Base-by-base conservation (phyloP, 768 basidiomycete genomes). In the Nidularia sp. region DNA sequence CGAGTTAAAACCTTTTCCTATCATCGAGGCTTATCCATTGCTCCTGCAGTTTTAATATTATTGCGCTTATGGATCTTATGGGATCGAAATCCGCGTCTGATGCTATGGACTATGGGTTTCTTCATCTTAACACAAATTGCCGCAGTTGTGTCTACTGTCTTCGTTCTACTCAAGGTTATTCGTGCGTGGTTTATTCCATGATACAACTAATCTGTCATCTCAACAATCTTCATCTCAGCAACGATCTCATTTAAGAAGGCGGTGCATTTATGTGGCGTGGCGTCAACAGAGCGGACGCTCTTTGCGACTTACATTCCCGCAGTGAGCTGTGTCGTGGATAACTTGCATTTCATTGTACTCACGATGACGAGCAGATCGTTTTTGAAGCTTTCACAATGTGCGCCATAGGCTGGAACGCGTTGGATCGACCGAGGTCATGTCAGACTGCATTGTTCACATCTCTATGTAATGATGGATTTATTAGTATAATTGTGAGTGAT, bases 51-150 rank as follows among this genome's bases (percentile, higher is more conserved):
- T 53, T 62, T 74, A 18, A 59, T 75, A 8, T 56, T 75, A 34
- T 58, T 74, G n/a, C 67, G 70, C 1, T 31, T 74, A 6, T 75
- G 74, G 74, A 57, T 68, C 22, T 55, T 73, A 4, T 73, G 73
- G 60, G 64, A 56, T 25, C 58, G 62, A 13, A 57, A 61, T 43
- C 51, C 53, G 18, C 52, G 62, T 36, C 44, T 74, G 25, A 60
- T 73, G 45, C 18, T 64, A 15, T 50, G 36, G 42, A 73, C 69
- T 1, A 48, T 73, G 2, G 15, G 39, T 10, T 55, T 66, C 32
- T 74, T 64, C 29, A 13, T 68, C n/a, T 5, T 61, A 3, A 70
- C 68, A 0, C 69, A 73, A 33, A 49, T 62, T 4, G 44, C 58
- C 0, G 43, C 63, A 31, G 33, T 72, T 10, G 46, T 56, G 3